These are phyloP conservation scores for Trametes punicea DNA, from an alignment of 768 basidiomycete species.

Conservation along the genomic window DNA sequence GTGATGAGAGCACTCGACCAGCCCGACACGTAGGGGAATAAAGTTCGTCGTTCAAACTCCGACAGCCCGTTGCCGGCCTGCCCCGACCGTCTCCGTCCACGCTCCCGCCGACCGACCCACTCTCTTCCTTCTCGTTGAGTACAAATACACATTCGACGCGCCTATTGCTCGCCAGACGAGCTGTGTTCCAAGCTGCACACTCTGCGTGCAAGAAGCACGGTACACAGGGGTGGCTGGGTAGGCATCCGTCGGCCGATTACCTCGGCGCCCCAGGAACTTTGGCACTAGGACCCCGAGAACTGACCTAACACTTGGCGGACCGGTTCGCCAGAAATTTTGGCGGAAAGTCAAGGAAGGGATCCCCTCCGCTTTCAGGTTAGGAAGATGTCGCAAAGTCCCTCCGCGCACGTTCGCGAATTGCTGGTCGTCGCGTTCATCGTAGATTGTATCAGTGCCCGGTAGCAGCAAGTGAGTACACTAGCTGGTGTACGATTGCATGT, in stretches of 20 bases:
- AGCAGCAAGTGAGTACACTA: conserved; percentile 29
- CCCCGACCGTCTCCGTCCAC: conserved; percentile 18
- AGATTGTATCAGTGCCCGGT: not conserved
- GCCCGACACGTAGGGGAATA: conserved; percentile 28
- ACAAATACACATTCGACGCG: no score
- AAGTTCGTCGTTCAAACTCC: conserved; percentile 30
- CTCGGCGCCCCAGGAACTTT: not conserved
- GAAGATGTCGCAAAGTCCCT: conserved; percentile 13
- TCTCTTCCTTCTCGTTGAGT: not conserved
- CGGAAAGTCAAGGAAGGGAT: not conserved
- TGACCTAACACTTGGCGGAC: not conserved
- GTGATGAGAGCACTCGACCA: conserved; percentile 20
- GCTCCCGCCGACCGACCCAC: conserved; percentile 8
- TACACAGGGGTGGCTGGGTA: not conserved
- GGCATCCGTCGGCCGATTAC: conserved; percentile 13
- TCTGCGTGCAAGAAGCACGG: not conserved
- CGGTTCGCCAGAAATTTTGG: conserved; percentile 14
- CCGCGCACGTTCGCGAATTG: conserved; percentile 9
- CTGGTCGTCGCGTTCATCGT: conserved; percentile 1
- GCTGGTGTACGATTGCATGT: not conserved
- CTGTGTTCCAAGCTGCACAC: not conserved
- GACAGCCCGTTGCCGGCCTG: conserved; percentile 27
- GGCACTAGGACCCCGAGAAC: conserved; percentile 16
- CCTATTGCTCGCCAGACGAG: not conserved
- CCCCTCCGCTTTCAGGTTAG: not conserved